phyloP scores from a whole-genome alignment of 371 early-diverging fungal species.

The Capillidium heterosporum region DNA sequence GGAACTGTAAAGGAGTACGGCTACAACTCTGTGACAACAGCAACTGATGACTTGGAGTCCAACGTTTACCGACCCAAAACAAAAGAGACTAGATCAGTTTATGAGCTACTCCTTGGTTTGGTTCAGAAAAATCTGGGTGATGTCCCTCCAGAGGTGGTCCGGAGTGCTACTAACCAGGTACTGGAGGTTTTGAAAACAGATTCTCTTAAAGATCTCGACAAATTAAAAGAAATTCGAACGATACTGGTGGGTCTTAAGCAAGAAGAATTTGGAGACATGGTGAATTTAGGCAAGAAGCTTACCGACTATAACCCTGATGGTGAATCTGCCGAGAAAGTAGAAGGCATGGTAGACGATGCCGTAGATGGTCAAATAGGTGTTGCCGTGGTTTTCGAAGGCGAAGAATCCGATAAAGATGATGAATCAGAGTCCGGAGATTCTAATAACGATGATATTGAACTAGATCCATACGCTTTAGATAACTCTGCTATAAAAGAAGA shows the following conservation, averaged over 20 bases:
- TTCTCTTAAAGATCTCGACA: slow-evolving; percentile 69
- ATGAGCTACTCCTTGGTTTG: slow-evolving; percentile 74
- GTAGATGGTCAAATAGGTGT: slow-evolving; percentile 59
- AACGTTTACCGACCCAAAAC: slow-evolving; percentile 79
- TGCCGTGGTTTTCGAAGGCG: slow-evolving; percentile 58
- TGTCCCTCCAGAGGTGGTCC: slow-evolving; percentile 70
- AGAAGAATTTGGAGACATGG: slow-evolving; percentile 68
- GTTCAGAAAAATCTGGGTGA: slow-evolving; percentile 68
- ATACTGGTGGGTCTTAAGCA: slow-evolving; percentile 39
- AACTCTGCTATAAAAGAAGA: slow-evolving; percentile 8
- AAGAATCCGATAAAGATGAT: slow-evolving; percentile 19
- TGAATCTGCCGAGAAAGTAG: slow-evolving; percentile 17
- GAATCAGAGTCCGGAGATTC: slow-evolving; percentile 28
- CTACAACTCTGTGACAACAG: slow-evolving; percentile 65
- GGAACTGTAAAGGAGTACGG: slow-evolving; percentile 39
- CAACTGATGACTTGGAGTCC: slow-evolving; percentile 80
- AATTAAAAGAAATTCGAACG: slow-evolving; percentile 61
- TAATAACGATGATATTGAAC: slow-evolving; percentile 21
- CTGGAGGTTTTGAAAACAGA: slow-evolving; percentile 74
- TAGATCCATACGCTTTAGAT: too few species aligned
- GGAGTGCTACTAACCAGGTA: slow-evolving; percentile 76
- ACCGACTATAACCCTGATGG: slow-evolving; percentile 56
- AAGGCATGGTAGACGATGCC: slow-evolving; percentile 20
- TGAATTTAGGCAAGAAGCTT: slow-evolving; percentile 82
- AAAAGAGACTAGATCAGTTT: slow-evolving; percentile 78